Percentiles rank a stretch among this genome's conserved stretches.
Evolutionary conservation across 139 green algal genomes (phyloP).

Genomic region (Volvox africanus): DNA sequence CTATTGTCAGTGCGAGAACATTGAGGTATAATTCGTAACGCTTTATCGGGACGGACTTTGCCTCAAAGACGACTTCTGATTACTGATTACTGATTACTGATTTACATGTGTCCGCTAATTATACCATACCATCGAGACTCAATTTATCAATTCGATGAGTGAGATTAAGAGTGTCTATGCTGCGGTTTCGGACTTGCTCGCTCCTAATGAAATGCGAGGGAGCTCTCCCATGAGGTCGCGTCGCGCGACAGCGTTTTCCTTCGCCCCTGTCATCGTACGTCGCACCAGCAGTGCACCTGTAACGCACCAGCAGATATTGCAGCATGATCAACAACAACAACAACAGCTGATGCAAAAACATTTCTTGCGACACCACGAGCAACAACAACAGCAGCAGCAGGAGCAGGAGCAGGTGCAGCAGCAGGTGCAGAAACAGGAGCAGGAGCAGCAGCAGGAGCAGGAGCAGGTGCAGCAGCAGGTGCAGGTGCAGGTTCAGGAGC

Average conservation of each 20-base stretch:
- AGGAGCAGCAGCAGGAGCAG: background rate
- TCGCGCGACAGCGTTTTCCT: background rate
- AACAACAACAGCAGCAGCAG: background rate
- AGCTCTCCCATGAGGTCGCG: background rate
- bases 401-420: background rate
- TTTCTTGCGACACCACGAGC: background rate
- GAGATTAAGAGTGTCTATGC: slow-evolving; percentile 4
- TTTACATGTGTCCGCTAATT: no score
- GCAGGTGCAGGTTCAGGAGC: no score
- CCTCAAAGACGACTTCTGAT: no score
- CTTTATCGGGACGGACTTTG: no score
- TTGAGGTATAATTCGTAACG: no score
- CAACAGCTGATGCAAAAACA: background rate
- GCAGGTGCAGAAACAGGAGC: background rate
- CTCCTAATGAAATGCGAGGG: background rate
- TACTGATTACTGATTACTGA: no score
- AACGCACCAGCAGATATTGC: background rate
- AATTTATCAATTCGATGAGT: no score
- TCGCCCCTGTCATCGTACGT: background rate
- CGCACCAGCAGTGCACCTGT: background rate
- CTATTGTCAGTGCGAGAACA: no score
- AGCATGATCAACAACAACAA: background rate
- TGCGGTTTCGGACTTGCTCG: background rate
- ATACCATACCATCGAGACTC: no score
- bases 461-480: no score